These are phyloP conservation scores for Microstegium vimineum DNA, from an alignment of 176 grass and related monocot genomes.

Conservation along the genomic window DNA sequence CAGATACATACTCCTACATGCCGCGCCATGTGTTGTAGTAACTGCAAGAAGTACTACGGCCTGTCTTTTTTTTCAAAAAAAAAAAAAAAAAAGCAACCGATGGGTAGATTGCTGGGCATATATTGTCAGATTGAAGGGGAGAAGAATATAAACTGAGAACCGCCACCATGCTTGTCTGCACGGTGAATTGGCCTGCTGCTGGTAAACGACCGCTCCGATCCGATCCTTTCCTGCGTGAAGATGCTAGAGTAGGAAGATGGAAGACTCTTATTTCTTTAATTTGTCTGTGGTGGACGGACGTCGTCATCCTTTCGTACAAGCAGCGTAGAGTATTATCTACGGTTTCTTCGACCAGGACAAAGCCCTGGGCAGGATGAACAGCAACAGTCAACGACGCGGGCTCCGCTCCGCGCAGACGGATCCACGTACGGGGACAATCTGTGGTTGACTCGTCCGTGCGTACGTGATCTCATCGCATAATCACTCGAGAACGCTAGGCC, in stretches of 20 bases:
- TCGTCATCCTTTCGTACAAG: neutral
- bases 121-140: no score
- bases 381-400: neutral
- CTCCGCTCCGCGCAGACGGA: neutral
- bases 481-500: neutral
- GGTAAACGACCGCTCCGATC: no score
- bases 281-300: neutral
- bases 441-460: neutral
- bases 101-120: no score
- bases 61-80: no score
- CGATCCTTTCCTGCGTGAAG: neutral
- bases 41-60: neutral
- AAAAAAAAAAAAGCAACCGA: no score
- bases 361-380: neutral
- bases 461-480: neutral
- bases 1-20: neutral
- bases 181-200: neutral
- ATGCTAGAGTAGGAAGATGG: neutral
- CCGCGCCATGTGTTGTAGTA: neutral
- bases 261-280: neutral
- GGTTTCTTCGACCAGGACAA: constrained; percentile 37
- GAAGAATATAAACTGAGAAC: no score
- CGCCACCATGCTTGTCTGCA: no score
- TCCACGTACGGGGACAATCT: neutral
- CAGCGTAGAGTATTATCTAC: neutral